These are phyloP conservation scores for Thraustotheca clavata DNA, from an alignment of 352 stramenopile genomes.

Conservation along the genomic window DNA sequence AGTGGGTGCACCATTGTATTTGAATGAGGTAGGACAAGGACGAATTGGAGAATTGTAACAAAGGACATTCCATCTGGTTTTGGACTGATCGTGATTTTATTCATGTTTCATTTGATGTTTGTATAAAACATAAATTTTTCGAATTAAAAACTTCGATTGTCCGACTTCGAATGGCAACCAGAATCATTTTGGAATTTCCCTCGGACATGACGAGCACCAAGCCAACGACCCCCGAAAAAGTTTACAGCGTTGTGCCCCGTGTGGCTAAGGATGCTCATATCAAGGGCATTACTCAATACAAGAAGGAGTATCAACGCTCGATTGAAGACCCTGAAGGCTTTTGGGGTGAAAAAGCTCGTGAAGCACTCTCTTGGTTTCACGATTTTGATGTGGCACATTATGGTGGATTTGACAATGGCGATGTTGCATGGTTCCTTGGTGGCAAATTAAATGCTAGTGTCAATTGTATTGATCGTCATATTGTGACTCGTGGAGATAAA, in stretches of 20 bases:
- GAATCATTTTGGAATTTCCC: background rate
- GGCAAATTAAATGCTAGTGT: slow-evolving; percentile 92
- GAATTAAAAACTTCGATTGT: background rate
- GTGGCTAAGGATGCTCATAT: slow-evolving; percentile 56
- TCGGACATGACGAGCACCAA: background rate
- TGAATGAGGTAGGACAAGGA: slow-evolving; percentile 8
- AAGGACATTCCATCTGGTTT: background rate
- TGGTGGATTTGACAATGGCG: slow-evolving; percentile 83
- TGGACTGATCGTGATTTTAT: slow-evolving; percentile 1
- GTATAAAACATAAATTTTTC: background rate
- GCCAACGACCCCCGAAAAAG: background rate
- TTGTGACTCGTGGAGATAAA: slow-evolving; percentile 73
- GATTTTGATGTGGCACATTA: slow-evolving; percentile 86
- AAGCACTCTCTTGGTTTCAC: slow-evolving; percentile 90
- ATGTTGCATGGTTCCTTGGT: slow-evolving; percentile 94
- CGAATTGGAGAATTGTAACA: background rate
- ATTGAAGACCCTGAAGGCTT: slow-evolving; percentile 85
- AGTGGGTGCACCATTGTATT: background rate
- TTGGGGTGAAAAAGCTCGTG: slow-evolving; percentile 85
- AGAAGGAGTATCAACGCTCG: slow-evolving; percentile 81
- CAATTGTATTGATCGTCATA: slow-evolving; percentile 95
- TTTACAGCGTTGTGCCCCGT: slow-evolving; percentile 28
- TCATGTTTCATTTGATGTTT: background rate
- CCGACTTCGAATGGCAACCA: background rate
- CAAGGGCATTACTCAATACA: slow-evolving; percentile 63